Conservation (phyloP, 129 eudicot species). For the Erigeron canadensis region DNA sequence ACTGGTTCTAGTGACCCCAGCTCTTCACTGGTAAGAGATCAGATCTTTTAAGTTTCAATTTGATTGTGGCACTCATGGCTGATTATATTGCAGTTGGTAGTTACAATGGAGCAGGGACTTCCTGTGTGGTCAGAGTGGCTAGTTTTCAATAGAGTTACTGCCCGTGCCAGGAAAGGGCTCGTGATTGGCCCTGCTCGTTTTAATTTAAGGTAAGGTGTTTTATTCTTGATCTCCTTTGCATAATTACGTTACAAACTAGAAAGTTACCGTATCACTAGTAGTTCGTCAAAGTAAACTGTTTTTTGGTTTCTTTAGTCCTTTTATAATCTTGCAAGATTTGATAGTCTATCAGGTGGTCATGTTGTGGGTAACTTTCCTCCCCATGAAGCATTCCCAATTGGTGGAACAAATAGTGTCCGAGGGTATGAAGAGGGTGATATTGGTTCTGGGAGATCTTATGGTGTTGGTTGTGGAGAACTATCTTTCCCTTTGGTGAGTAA, state of each 20-base stretch:
- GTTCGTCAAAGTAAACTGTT: background rate
- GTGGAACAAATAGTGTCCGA: constrained; percentile 97
- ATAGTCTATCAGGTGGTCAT: constrained; percentile 93
- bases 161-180: constrained; percentile 83
- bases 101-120: constrained; percentile 94
- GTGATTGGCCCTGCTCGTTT: constrained; percentile 66
- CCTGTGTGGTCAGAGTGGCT: constrained; percentile 91
- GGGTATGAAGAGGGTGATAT: constrained; percentile 99
- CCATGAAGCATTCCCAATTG: constrained; percentile 94
- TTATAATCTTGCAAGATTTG: background rate
- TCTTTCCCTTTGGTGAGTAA: constrained; percentile 84
- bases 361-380: constrained; percentile 95
- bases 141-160: constrained; percentile 75
- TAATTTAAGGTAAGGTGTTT: constrained; percentile 50
- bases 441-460: constrained; percentile 93
- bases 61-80: background rate
- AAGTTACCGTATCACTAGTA: background rate
- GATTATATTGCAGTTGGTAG: constrained; percentile 64
- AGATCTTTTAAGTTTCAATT: background rate
- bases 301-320: constrained; percentile 1
- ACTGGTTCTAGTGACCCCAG: constrained; percentile 86
- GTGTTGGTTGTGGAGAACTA: constrained; percentile 88
- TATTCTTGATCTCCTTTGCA: constrained; percentile 14
- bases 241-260: background rate
- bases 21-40: constrained; percentile 73